Evolutionary conservation across 2,329 filamentous ascomycete species (phyloP).

Genomic region (Xylaria sp.): DNA sequence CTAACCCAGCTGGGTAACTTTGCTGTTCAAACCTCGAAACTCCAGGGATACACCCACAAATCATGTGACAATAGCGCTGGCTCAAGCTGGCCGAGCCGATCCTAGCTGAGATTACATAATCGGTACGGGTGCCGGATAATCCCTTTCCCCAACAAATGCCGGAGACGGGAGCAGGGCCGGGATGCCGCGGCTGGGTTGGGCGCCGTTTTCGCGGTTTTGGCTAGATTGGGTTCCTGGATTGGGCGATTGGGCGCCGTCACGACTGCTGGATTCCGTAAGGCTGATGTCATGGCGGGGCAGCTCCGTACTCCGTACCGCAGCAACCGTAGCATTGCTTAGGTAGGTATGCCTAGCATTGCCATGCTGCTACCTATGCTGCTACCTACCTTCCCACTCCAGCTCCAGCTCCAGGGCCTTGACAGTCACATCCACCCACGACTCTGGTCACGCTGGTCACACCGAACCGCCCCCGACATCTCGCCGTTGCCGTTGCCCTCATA

Average conservation of each 20-base stretch:
- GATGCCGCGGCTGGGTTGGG: neutral
- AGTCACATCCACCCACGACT: neutral
- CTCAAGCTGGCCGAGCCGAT: neutral
- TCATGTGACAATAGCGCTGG: neutral
- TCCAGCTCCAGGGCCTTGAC: neutral
- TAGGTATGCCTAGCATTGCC: too few relatives aligned
- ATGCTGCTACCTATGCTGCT: neutral
- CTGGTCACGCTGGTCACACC: neutral
- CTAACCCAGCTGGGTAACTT: too few relatives aligned
- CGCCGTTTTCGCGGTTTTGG: too few relatives aligned
- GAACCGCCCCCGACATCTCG: neutral
- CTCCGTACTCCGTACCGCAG: neutral
- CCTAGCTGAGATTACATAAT: neutral
- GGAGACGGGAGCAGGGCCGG: neutral
- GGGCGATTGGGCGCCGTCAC: neutral
- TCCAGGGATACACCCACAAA: neutral
- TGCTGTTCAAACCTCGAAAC: too few relatives aligned
- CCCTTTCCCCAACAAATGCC: neutral
- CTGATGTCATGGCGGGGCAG: slow-evolving; percentile 18
- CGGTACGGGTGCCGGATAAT: neutral
- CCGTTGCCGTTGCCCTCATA: neutral
- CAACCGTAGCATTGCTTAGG: neutral
- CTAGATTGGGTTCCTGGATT: neutral
- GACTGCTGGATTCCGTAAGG: neutral
- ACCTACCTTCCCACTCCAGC: neutral